Conservation (phyloP, 2,329 filamentous ascomycete species). For the Aspergillus pseudotamarii region DNA sequence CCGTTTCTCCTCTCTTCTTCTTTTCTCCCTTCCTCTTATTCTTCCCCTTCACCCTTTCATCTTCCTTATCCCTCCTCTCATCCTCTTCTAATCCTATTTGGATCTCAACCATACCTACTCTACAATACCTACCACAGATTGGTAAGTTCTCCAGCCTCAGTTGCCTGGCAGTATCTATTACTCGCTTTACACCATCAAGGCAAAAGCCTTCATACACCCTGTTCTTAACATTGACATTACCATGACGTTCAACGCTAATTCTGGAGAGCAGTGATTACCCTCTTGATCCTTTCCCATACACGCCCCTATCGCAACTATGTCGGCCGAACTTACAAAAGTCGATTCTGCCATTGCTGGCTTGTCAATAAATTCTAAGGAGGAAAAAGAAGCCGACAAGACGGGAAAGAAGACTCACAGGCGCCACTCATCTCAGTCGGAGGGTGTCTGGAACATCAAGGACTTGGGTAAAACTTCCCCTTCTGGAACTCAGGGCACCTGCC, state of each 20-base stretch:
- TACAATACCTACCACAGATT: conserved; percentile 2
- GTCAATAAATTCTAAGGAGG: conserved; percentile 67
- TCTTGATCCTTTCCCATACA: conserved; percentile 3
- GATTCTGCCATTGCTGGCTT: conserved; percentile 88
- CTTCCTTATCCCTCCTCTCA: conserved; percentile 10
- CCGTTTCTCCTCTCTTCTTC: conserved; percentile 6
- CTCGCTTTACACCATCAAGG: background rate
- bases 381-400: conserved; percentile 49
- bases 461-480: conserved; percentile 66
- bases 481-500: background rate
- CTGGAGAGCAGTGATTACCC: conserved; percentile 4
- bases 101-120: conserved; percentile 4
- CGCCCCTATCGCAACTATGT: conserved; percentile 48
- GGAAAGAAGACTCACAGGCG: conserved; percentile 66
- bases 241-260: background rate
- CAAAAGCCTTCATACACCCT: background rate
- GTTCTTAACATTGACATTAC: background rate
- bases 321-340: conserved; percentile 76
- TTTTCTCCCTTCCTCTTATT: conserved; percentile 10
- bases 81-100: conserved; percentile 8
- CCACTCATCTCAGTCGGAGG: conserved; percentile 71
- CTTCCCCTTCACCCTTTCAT: conserved; percentile 9
- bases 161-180: background rate
- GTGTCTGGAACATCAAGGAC: conserved; percentile 81
- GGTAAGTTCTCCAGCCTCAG: conserved; percentile 15